Base-by-base conservation (phyloP, 2,329 filamentous ascomycete species). In the Metarhizium humberi region DNA sequence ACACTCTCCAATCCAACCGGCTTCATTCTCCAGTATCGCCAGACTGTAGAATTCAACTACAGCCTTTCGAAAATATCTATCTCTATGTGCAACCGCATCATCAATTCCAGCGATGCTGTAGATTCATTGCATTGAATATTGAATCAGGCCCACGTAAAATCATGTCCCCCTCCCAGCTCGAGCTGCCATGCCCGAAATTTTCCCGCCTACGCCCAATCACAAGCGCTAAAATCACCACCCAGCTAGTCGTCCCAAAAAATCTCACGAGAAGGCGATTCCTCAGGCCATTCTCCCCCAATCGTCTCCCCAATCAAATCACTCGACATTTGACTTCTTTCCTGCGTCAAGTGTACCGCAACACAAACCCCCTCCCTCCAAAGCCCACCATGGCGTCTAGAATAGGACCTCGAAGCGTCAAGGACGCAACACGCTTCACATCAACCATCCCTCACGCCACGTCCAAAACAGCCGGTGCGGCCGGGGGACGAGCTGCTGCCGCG, bases 381-480 rank as follows among this genome's bases (percentile, higher is more conserved):
- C 45, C 57, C 57, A 63, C 25, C 51, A 76, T 75, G 73, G 69
- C 71, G 55, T 70, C 71, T 38, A 69, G 70, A 62, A 70, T 75
- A 48, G 75, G 74, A 60, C 79, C 86, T 58, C 85, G 87, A 67
- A 88, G 83, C 73, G 85, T 88, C 68, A 82, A 82, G 64, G 88
- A 92, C 69, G 88, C 89, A 62, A 94, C 89, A 64, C 85, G 88
- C 67, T 94, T 76, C 68, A 76, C 73, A 40, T 75, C 73, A 55
- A 75, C 73, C 56, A 73, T 74, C 56, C 73, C 74, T 53, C 87
- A 90, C 72, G 88, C 87, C 63, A 79, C 79, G 60, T 82, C 83
- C 61, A 88, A 87, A 68, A 70, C 78, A 46, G 65, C 65, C 55
- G 69, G 72, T 32, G 64, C 70, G 53, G 65, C 68, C 43, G 70